Base-by-base conservation (phyloP, 108 stramenopile genomes). In the Pseudonitzschia delicatissima region DNA sequence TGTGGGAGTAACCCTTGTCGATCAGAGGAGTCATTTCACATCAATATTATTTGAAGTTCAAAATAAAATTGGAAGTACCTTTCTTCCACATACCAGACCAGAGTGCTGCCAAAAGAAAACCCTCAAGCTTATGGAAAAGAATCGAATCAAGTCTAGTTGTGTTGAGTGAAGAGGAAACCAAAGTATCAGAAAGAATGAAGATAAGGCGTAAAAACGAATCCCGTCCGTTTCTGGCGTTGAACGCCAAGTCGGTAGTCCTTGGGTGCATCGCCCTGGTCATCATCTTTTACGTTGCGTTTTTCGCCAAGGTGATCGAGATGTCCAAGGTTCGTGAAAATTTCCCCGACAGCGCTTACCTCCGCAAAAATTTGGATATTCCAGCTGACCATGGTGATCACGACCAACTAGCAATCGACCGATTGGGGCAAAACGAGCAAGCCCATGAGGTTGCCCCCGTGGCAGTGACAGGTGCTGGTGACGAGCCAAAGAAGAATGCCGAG, bases 381-480 rank as follows among this genome's bases (percentile, higher is more conserved):
- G 42, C 13, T 13, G n/a, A n/a, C n/a, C 31, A 37, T 29, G 57
- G 34, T 15, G 31, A 58, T 9, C 28, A 58, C 35, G 57, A 58
- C 15, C 15, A 35, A n/a, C 31, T 37, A 18, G 57, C 57, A 3
- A 32, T 37, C 9, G 35, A 58, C 15, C 29, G 35, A 34, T 33
- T 58, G 57, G 57, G 57, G 15, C 31, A 12, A 8, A 23, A 58
- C 15, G 31, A 33, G 33, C 57, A 58, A 33, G 57, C 31, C 32
- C 33, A 37, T 21, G 57, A 58, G 33, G 4, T 4, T 18, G 57
- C 57, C 13, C 57, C 57, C 17, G 57, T 58, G 50, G 23, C 50
- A 25, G 50, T 28, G 23, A 26, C 5, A 2, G 42, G n/a, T 44
- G 42, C 42, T 52, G 27, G 51, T 2, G 51, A 11, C 55, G 11